Evolutionary conservation across 2,329 filamentous ascomycete species (phyloP).

Genomic region (Verruconis gallopava): DNA sequence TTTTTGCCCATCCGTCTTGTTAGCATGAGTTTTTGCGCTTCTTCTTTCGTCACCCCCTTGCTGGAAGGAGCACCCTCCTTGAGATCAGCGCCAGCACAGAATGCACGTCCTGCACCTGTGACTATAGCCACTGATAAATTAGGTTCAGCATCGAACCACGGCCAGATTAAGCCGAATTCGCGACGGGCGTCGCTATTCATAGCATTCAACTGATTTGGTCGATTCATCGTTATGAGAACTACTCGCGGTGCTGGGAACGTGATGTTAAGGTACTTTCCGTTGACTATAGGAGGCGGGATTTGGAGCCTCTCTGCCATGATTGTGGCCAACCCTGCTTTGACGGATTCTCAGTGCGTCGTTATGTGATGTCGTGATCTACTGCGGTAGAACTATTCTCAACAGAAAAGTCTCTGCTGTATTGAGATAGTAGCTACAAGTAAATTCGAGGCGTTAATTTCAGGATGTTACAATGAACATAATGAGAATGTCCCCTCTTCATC

Average conservation of each 20-base stretch:
- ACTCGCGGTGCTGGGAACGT: slow-evolving; percentile 21
- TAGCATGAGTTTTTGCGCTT: neutral
- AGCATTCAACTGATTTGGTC: slow-evolving; percentile 54
- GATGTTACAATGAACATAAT: too few relatives aligned
- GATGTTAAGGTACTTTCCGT: neutral
- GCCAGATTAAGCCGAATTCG: slow-evolving; percentile 44
- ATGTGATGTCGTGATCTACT: too few relatives aligned
- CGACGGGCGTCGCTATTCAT: slow-evolving; percentile 52
- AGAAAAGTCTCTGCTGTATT: too few relatives aligned
- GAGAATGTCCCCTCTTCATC: too few relatives aligned
- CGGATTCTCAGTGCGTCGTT: too few relatives aligned
- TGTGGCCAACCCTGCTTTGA: too few relatives aligned
- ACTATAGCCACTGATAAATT: slow-evolving; percentile 41
- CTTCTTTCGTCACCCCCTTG: neutral
- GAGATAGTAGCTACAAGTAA: too few relatives aligned
- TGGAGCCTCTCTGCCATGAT: neutral
- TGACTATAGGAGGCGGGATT: neutral
- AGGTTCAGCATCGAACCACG: slow-evolving; percentile 39
- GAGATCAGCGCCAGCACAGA: slow-evolving; percentile 44
- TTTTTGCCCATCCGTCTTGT: slow-evolving; percentile 6
- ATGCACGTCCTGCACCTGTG: slow-evolving; percentile 37
- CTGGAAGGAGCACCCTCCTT: neutral
- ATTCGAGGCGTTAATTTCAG: too few relatives aligned
- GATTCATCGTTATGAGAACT: slow-evolving; percentile 50
- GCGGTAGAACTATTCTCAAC: too few relatives aligned